A percentile compares a stretch with the other conserved stretches of the same genome.
Evolutionary conservation across 306 rosid genomes (phyloP).

Genomic region (Pyrus communis): DNA sequence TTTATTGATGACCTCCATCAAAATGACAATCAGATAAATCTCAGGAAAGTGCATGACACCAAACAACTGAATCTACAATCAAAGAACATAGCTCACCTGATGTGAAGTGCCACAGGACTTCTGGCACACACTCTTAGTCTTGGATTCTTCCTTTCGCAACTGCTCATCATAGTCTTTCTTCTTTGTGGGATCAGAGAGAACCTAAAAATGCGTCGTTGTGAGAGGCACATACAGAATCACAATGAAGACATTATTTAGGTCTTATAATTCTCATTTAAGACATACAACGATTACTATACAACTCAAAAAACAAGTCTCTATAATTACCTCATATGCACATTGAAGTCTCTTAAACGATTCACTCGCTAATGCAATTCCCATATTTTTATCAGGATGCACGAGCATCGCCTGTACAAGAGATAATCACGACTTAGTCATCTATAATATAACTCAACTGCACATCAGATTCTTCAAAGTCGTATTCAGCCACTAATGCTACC

Average conservation of each 20-base stretch:
- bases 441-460: not conserved
- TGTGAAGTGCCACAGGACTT: conserved; percentile 57
- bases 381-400: conserved; percentile 97
- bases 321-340: conserved; percentile 88
- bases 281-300: conserved; percentile 10
- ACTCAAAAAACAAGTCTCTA: conserved; percentile 3
- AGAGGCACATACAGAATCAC: conserved; percentile 4
- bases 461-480: not conserved
- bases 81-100: conserved; percentile 44
- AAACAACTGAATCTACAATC: not conserved
- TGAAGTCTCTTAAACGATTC: conserved; percentile 93
- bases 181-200: conserved; percentile 79
- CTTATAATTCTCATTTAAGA: conserved; percentile 4
- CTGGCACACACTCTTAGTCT: conserved; percentile 86
- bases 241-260: not conserved
- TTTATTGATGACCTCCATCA: not conserved
- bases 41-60: not conserved
- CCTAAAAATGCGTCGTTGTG: conserved; percentile 39
- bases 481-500: not conserved
- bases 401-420: conserved; percentile 73
- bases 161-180: conserved; percentile 93
- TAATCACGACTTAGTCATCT: not conserved
- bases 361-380: conserved; percentile 84
- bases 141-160: conserved; percentile 81
- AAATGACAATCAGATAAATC: not conserved